Evolutionary conservation across 768 basidiomycete species (phyloP).

Genomic region (Kwoniella shandongensis): DNA sequence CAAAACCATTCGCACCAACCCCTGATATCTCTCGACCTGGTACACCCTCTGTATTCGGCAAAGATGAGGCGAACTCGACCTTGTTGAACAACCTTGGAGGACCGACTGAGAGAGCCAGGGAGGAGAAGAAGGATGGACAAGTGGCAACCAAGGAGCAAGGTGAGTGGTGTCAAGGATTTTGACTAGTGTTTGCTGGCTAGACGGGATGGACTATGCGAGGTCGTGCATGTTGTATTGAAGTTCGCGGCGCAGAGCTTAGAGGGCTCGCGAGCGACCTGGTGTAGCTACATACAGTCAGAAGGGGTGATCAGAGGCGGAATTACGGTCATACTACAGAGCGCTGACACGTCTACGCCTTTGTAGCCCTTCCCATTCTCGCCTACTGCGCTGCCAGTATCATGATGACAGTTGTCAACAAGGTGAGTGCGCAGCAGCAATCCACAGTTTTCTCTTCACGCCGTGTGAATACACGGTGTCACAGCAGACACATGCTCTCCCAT

Average conservation of each 20-base stretch:
- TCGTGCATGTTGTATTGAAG: no score
- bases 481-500: no score
- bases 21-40: slow-evolving; percentile 23
- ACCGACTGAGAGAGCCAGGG: slow-evolving; percentile 3
- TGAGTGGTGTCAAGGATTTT: no score
- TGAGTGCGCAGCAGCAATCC: slow-evolving; percentile 49
- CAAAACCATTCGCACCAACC: slow-evolving; percentile 21
- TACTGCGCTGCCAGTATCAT: slow-evolving; percentile 93
- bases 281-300: no score
- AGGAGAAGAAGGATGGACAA: slow-evolving; percentile 9
- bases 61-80: slow-evolving; percentile 13
- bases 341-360: background rate
- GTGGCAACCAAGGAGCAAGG: slow-evolving; percentile 27
- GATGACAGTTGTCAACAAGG: slow-evolving; percentile 98
- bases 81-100: slow-evolving; percentile 17
- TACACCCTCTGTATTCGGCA: slow-evolving; percentile 3
- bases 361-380: slow-evolving; percentile 77
- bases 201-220: no score
- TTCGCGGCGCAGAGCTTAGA: no score
- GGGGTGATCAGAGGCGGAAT: no score
- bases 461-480: no score
- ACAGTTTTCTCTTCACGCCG: background rate
- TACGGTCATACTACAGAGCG: background rate
- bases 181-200: no score
- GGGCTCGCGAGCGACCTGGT: no score